Evolutionary conservation across 2,329 filamentous ascomycete species (phyloP), one percentile per base, ranked within the genome.

Genomic region (Endoconidiophora polonica): DNA sequence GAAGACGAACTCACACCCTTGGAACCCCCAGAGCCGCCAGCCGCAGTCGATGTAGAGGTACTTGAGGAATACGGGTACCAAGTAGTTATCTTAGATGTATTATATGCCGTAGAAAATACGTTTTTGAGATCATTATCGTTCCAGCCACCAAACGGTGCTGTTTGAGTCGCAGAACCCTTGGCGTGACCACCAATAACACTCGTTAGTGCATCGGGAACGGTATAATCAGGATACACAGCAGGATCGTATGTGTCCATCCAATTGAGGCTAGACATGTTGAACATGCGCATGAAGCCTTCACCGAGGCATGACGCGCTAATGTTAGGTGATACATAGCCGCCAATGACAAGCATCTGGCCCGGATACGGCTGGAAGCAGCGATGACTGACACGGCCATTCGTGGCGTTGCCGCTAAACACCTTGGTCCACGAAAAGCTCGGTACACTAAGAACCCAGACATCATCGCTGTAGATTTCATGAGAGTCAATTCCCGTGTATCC

Each of bases 371-470:
- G 74, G 56, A 87, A 76, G 63, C 85, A 91, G 37, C 78, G 77
- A 60, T 90, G 84, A 0, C 84, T 84, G 1, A 79, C 76, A 49
- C 86, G 74, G 2, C 69, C 81, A 64, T 63, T 82, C 60, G 43
- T 67, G 48, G 48, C 58, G 55, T 60, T 75, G 60, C 72, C 70
- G 0, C 64, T 58, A 16, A 61, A 63, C 18, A 76, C 59, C 56
- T 67, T 66, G 48, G 81, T 81, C 86, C 86, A 91, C 3, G 76
- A 84, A 60, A 93, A 93, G 0, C 80, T 81, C 0, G 86, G 86
- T 4, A 93, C 66, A 0, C 83, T 85, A 10, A 91, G 67, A 20
- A 87, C 80, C 83, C 83, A 91, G 61, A 90, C 81, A 44, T 85
- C 82, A 54, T 86, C 77, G 49, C 62, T 69, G 55, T 69, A 74